Evolutionary conservation across 2,329 filamentous ascomycete species (phyloP).

Genomic region (Diplocarpon mali): DNA sequence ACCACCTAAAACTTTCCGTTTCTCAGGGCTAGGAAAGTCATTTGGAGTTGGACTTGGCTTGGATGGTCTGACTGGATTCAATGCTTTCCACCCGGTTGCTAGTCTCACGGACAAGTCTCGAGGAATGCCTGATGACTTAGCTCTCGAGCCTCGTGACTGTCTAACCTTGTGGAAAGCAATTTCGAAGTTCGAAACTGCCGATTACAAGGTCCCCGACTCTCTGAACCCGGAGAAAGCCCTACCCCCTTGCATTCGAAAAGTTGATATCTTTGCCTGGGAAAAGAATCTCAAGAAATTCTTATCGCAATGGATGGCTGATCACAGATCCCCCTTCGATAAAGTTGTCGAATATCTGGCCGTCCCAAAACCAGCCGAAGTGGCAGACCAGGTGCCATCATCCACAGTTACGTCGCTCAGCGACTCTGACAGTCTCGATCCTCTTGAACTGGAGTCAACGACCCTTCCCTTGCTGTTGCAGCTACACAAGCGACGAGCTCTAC

Average conservation of each 20-base stretch:
- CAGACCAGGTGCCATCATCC: constrained; percentile 8
- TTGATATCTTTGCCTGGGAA: constrained; percentile 57
- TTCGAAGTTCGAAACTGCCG: constrained; percentile 41
- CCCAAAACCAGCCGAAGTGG: background rate
- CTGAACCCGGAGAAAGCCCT: constrained; percentile 40
- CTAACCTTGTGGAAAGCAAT: constrained; percentile 54
- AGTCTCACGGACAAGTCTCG: constrained; percentile 49
- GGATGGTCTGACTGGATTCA: constrained; percentile 28
- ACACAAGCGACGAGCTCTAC: constrained; percentile 52
- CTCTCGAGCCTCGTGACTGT: constrained; percentile 61
- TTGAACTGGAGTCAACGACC: constrained; percentile 34
- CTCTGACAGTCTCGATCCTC: constrained; percentile 16
- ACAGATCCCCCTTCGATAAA: constrained; percentile 31
- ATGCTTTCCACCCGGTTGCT: constrained; percentile 50
- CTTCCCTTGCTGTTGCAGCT: constrained; percentile 49
- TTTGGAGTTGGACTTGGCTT: constrained; percentile 32
- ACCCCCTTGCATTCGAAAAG: constrained; percentile 47
- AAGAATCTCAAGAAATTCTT: constrained; percentile 46
- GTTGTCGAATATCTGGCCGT: constrained; percentile 36
- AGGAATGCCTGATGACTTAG: constrained; percentile 56
- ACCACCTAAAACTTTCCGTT: constrained; percentile 34
- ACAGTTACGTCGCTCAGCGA: constrained; percentile 12
- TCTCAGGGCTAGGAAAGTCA: constrained; percentile 27
- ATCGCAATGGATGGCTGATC: constrained; percentile 46
- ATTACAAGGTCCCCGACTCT: constrained; percentile 37